Percentiles rank a stretch among this genome's conserved stretches.
Evolutionary conservation across 306 rosid genomes (phyloP).

Genomic region (Rosa persica): DNA sequence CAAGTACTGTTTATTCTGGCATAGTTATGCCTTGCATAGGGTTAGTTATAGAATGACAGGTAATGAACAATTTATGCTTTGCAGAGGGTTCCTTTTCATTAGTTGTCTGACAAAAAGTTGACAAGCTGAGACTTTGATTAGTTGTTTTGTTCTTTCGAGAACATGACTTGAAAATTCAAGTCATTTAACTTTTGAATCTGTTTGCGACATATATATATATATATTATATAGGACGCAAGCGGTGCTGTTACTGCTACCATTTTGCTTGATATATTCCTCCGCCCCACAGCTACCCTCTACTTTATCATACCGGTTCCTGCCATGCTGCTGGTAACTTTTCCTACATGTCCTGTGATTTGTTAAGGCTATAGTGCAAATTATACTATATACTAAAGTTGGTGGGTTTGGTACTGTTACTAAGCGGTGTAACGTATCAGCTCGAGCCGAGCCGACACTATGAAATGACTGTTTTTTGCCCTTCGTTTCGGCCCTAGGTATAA

Average conservation of each 20-base stretch:
- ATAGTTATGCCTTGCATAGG: constrained; percentile 38
- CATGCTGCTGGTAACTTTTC: constrained; percentile 56
- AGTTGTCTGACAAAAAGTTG: neutral
- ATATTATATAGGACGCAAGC: constrained; percentile 65
- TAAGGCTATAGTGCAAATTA: constrained; percentile 19
- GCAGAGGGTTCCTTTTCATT: constrained; percentile 35
- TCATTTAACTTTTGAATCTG: constrained; percentile 23
- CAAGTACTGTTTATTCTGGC: neutral
- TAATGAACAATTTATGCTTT: constrained; percentile 27
- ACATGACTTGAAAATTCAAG: constrained; percentile 26
- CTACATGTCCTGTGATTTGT: constrained; percentile 22
- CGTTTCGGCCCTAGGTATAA: too few species aligned
- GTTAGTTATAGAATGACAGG: constrained; percentile 21
- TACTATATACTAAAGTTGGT: too few species aligned
- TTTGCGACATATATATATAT: constrained; percentile 20
- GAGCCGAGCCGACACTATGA: too few species aligned
- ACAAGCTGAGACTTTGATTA: neutral
- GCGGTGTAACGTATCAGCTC: too few species aligned
- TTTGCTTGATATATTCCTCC: constrained; percentile 80
- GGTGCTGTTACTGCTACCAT: constrained; percentile 80
- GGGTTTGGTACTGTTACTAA: too few species aligned
- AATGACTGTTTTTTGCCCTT: too few species aligned
- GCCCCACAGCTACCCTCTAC: constrained; percentile 63
- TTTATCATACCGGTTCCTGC: constrained; percentile 83
- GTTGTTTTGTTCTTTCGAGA: too few species aligned